Evolutionary conservation across 305 asterid genomes (phyloP).

Genomic region (Fraxinus angustifolia): DNA sequence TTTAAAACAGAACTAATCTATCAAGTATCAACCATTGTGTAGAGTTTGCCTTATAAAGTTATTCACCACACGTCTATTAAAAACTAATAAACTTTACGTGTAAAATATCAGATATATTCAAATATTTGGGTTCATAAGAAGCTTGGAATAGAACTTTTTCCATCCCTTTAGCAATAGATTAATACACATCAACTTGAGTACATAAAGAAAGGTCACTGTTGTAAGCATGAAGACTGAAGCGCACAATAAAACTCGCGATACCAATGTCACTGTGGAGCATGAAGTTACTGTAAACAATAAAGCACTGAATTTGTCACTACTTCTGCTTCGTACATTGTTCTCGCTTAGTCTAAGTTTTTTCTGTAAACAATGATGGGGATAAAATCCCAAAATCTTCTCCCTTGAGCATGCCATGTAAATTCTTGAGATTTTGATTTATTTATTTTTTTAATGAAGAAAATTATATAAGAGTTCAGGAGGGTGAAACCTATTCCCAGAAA

Average conservation of each 20-base stretch:
- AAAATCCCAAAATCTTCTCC: neutral
- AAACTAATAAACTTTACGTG: neutral
- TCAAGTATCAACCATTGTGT: neutral
- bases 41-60: neutral
- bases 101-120: neutral
- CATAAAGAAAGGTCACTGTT: neutral
- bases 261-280: neutral
- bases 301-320: neutral
- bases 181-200: neutral
- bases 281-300: neutral
- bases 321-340: neutral
- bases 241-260: neutral
- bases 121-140: neutral
- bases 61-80: neutral
- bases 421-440: neutral
- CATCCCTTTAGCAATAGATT: neutral
- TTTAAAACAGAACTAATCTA: neutral
- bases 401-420: neutral
- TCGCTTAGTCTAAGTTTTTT: neutral
- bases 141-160: neutral
- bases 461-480: neutral
- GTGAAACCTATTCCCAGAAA: neutral
- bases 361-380: neutral
- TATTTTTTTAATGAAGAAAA: neutral
- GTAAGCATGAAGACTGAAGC: conserved; percentile 1